Conservation (phyloP, 2,329 filamentous ascomycete species). For the Aspergillus flavus region DNA sequence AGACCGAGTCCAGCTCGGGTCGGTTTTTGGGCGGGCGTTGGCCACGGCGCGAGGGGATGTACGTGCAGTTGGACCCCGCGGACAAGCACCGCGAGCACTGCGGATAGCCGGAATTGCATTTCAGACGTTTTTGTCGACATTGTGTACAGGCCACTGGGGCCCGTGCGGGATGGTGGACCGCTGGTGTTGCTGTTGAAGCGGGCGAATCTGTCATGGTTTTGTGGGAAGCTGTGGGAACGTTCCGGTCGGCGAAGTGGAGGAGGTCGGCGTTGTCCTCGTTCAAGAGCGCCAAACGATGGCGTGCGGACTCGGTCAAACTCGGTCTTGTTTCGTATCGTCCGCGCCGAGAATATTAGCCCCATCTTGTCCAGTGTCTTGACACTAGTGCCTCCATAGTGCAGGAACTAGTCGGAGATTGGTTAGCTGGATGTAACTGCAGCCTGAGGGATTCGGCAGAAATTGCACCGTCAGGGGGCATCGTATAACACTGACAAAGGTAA, state of each 20-base stretch:
- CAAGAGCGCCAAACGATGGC: neutral
- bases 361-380: neutral
- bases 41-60: conserved; percentile 2
- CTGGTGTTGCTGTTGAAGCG: neutral
- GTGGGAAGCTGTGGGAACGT: neutral
- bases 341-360: neutral
- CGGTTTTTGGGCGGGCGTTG: neutral
- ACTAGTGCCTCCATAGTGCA: neutral
- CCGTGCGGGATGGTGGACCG: neutral
- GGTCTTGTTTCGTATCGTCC: neutral
- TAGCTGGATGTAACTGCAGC: too few species aligned
- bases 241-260: neutral
- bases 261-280: neutral
- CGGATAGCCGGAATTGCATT: conserved; percentile 1
- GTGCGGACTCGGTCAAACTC: neutral
- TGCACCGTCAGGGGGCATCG: too few species aligned
- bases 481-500: too few species aligned
- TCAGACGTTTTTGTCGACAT: conserved; percentile 4
- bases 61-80: neutral
- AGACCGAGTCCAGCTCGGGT: neutral
- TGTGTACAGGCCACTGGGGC: conserved; percentile 6
- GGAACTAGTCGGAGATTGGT: neutral
- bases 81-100: conserved; percentile 3
- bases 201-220: neutral
- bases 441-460: too few species aligned